Percentiles rank a stretch among this genome's conserved stretches.
Conservation (phyloP, 257 asterid genomes). For the Solanum medicagineum region DNA sequence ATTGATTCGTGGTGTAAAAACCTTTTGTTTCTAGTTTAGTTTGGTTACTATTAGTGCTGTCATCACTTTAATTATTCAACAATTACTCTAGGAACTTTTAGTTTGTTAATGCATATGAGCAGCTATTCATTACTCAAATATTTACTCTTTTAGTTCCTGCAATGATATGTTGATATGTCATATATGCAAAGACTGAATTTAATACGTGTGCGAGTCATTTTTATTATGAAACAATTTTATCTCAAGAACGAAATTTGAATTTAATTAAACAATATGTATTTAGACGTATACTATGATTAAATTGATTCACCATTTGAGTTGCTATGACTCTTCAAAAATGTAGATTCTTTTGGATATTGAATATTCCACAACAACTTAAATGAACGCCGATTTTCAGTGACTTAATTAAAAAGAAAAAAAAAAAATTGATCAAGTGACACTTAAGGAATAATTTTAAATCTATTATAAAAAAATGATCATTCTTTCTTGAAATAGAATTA, state of each 20-base stretch:
- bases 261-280: not conserved
- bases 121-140: too few species aligned
- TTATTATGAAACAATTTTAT: not conserved
- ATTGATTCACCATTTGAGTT: too few species aligned
- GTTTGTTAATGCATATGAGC: not conserved
- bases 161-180: not conserved
- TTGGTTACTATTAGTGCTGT: too few species aligned
- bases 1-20: too few species aligned
- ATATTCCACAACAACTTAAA: not conserved
- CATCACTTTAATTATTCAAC: too few species aligned
- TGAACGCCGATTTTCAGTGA: not conserved
- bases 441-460: too few species aligned
- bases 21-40: too few species aligned
- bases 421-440: not conserved
- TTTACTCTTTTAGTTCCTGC: not conserved
- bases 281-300: not conserved
- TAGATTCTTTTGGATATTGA: not conserved
- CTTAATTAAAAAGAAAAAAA: not conserved
- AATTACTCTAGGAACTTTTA: too few species aligned
- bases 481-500: too few species aligned
- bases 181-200: not conserved
- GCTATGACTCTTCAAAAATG: too few species aligned
- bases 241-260: not conserved
- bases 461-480: too few species aligned
- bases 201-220: not conserved